Conservation (phyloP, 2,329 filamentous ascomycete genomes). For the Stagonosporopsis tanaceti region DNA sequence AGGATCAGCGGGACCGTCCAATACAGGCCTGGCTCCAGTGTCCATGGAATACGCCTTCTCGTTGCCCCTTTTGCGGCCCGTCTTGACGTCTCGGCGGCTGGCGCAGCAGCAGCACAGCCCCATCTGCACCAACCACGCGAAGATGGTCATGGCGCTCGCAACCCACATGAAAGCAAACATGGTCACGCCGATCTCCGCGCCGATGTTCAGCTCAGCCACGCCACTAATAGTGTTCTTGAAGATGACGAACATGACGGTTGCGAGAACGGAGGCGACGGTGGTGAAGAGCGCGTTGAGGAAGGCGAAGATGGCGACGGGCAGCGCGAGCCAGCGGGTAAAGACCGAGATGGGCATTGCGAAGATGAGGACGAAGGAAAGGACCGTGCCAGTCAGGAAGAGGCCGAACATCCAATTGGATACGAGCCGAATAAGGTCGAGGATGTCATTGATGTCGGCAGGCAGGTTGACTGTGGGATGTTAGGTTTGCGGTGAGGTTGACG, state of each 20-base stretch:
- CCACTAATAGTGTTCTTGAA: slow-evolving; percentile 78
- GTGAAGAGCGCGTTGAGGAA: slow-evolving; percentile 73
- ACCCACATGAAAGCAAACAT: slow-evolving; percentile 95
- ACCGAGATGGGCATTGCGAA: slow-evolving; percentile 66
- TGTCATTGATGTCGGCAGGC: slow-evolving; percentile 74
- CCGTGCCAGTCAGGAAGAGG: slow-evolving; percentile 77
- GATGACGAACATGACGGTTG: slow-evolving; percentile 83
- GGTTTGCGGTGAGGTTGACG: background rate
- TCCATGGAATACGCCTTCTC: slow-evolving; percentile 44
- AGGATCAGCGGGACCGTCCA: slow-evolving; percentile 9
- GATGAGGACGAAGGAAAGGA: slow-evolving; percentile 76
- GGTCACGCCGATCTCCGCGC: slow-evolving; percentile 70
- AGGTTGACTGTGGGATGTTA: slow-evolving; percentile 66
- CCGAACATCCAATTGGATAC: slow-evolving; percentile 89
- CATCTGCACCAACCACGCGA: slow-evolving; percentile 76
- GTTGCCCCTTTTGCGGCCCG: slow-evolving; percentile 56
- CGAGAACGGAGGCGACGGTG: slow-evolving; percentile 74
- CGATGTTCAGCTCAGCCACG: slow-evolving; percentile 78
- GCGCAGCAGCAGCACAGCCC: slow-evolving; percentile 81
- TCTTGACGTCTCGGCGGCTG: slow-evolving; percentile 62
- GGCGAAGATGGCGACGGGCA: slow-evolving; percentile 73
- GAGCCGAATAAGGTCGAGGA: slow-evolving; percentile 76
- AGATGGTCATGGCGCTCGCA: slow-evolving; percentile 69
- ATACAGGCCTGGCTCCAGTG: slow-evolving; percentile 2
- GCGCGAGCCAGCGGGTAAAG: slow-evolving; percentile 63